Percentiles rank a stretch among this genome's conserved stretches.
Evolutionary conservation across 1,139 yeast species (phyloP).

Genomic region (Suhomyces bokatorum): DNA sequence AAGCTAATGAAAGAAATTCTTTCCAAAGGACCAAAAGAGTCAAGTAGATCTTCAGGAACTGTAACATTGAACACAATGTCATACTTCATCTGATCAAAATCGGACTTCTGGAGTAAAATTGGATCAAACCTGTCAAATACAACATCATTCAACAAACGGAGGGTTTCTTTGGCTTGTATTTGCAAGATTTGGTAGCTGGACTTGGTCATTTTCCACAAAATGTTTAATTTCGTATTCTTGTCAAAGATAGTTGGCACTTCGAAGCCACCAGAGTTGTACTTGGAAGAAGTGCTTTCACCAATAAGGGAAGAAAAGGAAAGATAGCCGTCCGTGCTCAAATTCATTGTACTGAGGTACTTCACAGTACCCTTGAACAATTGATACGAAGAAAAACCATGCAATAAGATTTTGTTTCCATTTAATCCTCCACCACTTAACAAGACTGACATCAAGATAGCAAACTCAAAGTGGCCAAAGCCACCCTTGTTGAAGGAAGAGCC

Average conservation of each 20-base stretch:
- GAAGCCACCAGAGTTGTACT: conserved; percentile 58
- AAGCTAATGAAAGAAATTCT: conserved; percentile 71
- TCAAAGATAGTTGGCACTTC: conserved; percentile 76
- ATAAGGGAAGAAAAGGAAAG: conserved; percentile 63
- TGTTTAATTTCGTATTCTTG: conserved; percentile 69
- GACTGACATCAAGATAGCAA: conserved; percentile 77
- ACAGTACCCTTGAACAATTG: conserved; percentile 89
- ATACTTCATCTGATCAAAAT: conserved; percentile 57
- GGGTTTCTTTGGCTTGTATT: conserved; percentile 67
- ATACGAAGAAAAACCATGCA: conserved; percentile 88
- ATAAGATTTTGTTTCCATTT: conserved; percentile 69
- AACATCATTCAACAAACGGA: conserved; percentile 69
- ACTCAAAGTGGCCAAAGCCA: conserved; percentile 94
- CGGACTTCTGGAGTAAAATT: conserved; percentile 71
- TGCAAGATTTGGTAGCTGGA: conserved; percentile 65
- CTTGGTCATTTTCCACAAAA: conserved; percentile 78
- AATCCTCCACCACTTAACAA: conserved; percentile 83
- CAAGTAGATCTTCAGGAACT: conserved; percentile 38
- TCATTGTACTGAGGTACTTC: conserved; percentile 77
- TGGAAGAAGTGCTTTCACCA: conserved; percentile 48
- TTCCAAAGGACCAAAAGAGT: conserved; percentile 66
- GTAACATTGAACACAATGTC: conserved; percentile 62
- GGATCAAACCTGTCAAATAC: conserved; percentile 82
- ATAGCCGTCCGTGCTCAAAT: conserved; percentile 60
- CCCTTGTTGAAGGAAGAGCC: conserved; percentile 61